Conservation (phyloP, 2,329 filamentous ascomycete genomes). For the Penicillium aurantiogriseum region DNA sequence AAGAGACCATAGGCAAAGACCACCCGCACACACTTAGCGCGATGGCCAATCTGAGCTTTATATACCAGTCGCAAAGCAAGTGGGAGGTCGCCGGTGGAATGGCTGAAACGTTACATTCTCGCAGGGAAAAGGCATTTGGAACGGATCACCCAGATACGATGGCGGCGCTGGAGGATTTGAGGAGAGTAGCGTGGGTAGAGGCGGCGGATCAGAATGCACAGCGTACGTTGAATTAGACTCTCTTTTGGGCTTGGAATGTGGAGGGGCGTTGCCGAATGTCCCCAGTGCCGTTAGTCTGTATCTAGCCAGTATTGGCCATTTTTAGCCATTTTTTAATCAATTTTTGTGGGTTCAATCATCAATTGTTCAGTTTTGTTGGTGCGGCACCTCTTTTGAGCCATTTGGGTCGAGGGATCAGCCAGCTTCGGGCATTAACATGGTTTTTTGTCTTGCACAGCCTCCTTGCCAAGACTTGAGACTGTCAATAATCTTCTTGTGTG, state of each 20-base stretch:
- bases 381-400: background rate
- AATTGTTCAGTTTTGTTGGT: background rate
- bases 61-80: slow-evolving; percentile 15
- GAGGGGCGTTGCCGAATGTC: background rate
- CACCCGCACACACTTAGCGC: slow-evolving; percentile 12
- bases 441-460: slow-evolving; percentile 9
- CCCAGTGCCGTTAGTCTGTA: background rate
- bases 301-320: background rate
- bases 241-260: background rate
- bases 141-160: slow-evolving; percentile 11
- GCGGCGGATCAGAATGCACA: slow-evolving; percentile 12
- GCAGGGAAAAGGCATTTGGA: slow-evolving; percentile 2
- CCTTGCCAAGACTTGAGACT: slow-evolving; percentile 11
- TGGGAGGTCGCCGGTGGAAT: slow-evolving; percentile 8
- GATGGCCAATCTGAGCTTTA: slow-evolving; percentile 12
- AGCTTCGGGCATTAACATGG: background rate
- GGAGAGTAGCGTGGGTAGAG: slow-evolving; percentile 9
- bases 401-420: background rate
- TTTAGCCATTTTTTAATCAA: background rate
- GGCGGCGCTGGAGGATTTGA: slow-evolving; percentile 11
- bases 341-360: background rate
- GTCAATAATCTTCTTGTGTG: background rate
- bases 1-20: slow-evolving; percentile 10
- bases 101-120: slow-evolving; percentile 8
- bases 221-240: slow-evolving; percentile 11